Percentiles rank a stretch among this genome's conserved stretches.
Evolutionary conservation across 805 yeast species (phyloP).

Genomic region (Candida corydali): DNA sequence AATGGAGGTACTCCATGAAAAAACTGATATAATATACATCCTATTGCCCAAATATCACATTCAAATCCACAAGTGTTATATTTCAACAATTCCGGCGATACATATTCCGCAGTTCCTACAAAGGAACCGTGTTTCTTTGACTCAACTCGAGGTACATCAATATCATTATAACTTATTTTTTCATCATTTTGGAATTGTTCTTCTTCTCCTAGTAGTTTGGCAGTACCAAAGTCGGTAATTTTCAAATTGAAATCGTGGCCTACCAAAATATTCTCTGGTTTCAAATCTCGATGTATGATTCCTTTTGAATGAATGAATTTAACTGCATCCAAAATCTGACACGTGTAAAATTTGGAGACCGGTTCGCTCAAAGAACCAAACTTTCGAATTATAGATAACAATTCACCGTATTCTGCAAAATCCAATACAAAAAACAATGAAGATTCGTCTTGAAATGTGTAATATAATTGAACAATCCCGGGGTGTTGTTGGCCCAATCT

Average conservation of each 20-base stretch:
- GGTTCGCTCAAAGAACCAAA: constrained; percentile 73
- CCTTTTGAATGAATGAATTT: constrained; percentile 85
- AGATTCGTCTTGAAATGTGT: constrained; percentile 90
- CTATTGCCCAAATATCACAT: constrained; percentile 91
- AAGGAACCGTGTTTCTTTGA: constrained; percentile 56
- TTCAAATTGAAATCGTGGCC: constrained; percentile 83
- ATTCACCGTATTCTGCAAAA: constrained; percentile 93
- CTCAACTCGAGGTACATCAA: constrained; percentile 14
- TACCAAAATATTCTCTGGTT: constrained; percentile 88
- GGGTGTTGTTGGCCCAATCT: constrained; percentile 84
- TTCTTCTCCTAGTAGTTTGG: constrained; percentile 54
- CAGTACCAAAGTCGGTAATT: constrained; percentile 98
- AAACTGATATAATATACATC: constrained; percentile 82
- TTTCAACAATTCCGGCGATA: constrained; percentile 83
- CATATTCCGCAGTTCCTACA: constrained; percentile 80
- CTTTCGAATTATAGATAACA: constrained; percentile 72
- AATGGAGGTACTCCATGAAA: constrained; percentile 85
- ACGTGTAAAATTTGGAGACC: constrained; percentile 75
- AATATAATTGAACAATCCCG: constrained; percentile 86
- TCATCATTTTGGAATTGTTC: constrained; percentile 23
- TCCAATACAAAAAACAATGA: constrained; percentile 89
- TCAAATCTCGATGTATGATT: constrained; percentile 88
- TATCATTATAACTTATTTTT: constrained; percentile 26
- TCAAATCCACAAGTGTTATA: constrained; percentile 78
- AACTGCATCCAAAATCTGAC: constrained; percentile 87